Evolutionary conservation across 805 yeast genomes (phyloP), one percentile per base, ranked within the genome.

Genomic region (Hermanozyma aechmeae): DNA sequence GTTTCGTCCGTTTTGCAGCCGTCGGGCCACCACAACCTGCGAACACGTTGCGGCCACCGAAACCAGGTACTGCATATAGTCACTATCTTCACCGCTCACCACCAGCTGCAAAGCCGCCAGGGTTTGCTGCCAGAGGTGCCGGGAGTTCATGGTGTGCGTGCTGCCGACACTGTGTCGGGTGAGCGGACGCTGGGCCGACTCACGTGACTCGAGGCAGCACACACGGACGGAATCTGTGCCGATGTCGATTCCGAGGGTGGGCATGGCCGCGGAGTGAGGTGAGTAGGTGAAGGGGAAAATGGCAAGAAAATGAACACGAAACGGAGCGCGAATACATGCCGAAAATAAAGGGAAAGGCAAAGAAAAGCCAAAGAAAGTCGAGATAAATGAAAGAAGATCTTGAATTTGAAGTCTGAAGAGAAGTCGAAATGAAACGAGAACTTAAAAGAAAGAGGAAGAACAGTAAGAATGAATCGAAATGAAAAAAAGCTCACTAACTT

Each of bases 31-130:
- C 1, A 72, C 70, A 8, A 68, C 79, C 58, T 73, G 51, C 0
- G 79, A 73, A 35, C 81, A 74, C 2, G 81, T 74, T 4, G 80
- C 79, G 2, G 73, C 63, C 5, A 68, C 58, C 5, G 60, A 17
- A 62, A 45, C 2, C 59, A 52, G 11, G 21, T 25, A 23, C 50
- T 30, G 9, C 30, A 13, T 28, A 34, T 17, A 13, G 4, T 19
- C 7, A 20, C 29, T 68, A 64, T 1, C 12, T 24, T 0, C 71
- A 51, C 16, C 62, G 55, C 38, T 71, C 75, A 2, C 25, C 17
- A 39, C 18, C 39, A 39, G 31, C 22, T 30, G n/a, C n/a, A n/a
- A n/a, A n/a, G n/a, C n/a, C n/a, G n/a, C 24, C 23, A 27, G 10
- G 15, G 37, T 19, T 15, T 24, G 33, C 13, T 26, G 25, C 43